A percentile compares a stretch with the other conserved stretches of the same genome.
Evolutionary conservation across 768 basidiomycete species (phyloP).

Genomic region (Fistulinella prunicolor): DNA sequence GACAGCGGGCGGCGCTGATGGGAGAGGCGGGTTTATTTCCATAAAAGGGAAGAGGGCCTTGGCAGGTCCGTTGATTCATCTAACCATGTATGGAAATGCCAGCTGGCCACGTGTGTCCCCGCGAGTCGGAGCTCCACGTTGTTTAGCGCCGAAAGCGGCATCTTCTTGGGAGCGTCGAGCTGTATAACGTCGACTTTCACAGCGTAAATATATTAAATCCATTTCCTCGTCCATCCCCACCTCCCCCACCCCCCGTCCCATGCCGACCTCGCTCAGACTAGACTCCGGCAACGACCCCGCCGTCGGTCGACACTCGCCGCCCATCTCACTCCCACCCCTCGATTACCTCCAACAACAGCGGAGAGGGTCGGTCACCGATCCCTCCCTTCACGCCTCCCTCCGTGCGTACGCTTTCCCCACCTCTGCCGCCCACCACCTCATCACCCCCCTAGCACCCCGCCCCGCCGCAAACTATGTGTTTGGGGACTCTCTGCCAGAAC

Average conservation of each 20-base stretch:
- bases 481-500: constrained; percentile 53
- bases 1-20: constrained; percentile 34
- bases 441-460: constrained; percentile 45
- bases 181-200: constrained; percentile 33
- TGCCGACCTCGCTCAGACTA: constrained; percentile 3
- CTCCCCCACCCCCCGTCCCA: background rate
- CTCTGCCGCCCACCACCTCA: constrained; percentile 13
- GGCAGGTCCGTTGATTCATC: constrained; percentile 13
- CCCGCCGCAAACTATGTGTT: constrained; percentile 69
- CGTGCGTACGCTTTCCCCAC: constrained; percentile 17
- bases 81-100: constrained; percentile 20
- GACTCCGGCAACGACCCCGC: constrained; percentile 27
- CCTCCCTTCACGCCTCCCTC: constrained; percentile 60
- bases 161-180: constrained; percentile 8
- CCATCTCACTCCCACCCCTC: constrained; percentile 67
- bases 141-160: constrained; percentile 24
- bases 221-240: constrained; percentile 3
- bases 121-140: constrained; percentile 29
- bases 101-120: constrained; percentile 29
- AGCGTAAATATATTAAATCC: background rate
- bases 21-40: constrained; percentile 8
- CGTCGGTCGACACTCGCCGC: constrained; percentile 46
- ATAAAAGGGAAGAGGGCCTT: constrained; percentile 2
- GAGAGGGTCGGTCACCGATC: constrained; percentile 82
- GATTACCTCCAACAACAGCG: constrained; percentile 78